A percentile compares a stretch with the other conserved stretches of the same genome.
phyloP scores from a whole-genome alignment of 1,284 basidiomycete genomes.

The Puccinia coronata region DNA sequence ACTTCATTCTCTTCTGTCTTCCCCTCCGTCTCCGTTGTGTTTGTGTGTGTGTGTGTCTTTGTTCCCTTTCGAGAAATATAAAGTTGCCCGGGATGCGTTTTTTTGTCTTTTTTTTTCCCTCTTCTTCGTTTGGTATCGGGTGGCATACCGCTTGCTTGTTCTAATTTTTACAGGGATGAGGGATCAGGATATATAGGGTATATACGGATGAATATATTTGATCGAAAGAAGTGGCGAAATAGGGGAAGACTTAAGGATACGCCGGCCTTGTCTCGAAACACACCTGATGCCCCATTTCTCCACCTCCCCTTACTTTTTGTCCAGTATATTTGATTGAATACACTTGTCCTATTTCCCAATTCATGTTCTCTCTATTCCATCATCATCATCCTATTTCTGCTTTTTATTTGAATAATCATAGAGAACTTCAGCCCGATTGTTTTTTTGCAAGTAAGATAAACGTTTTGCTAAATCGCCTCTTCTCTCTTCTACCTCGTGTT shows the following conservation, averaged over 20 bases:
- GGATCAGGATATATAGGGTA: background rate
- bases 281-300: too few relatives aligned
- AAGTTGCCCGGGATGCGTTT: slow-evolving; percentile 4
- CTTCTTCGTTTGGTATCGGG: background rate
- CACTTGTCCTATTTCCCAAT: background rate
- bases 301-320: background rate
- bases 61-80: background rate
- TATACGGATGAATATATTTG: background rate
- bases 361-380: background rate
- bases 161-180: background rate
- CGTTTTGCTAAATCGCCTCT: too few relatives aligned
- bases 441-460: too few relatives aligned
- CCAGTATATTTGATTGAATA: background rate
- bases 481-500: too few relatives aligned
- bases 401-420: too few relatives aligned
- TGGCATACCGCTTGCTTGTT: slow-evolving; percentile 2
- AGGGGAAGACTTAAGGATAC: background rate
- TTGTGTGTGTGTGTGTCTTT: background rate
- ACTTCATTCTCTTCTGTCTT: background rate
- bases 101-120: background rate
- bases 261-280: background rate
- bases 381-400: background rate
- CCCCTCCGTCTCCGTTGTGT: background rate
- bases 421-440: too few relatives aligned
- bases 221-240: background rate